Base-by-base conservation (phyloP, 441 rosid genomes). In the Eutrema salsugineum region DNA sequence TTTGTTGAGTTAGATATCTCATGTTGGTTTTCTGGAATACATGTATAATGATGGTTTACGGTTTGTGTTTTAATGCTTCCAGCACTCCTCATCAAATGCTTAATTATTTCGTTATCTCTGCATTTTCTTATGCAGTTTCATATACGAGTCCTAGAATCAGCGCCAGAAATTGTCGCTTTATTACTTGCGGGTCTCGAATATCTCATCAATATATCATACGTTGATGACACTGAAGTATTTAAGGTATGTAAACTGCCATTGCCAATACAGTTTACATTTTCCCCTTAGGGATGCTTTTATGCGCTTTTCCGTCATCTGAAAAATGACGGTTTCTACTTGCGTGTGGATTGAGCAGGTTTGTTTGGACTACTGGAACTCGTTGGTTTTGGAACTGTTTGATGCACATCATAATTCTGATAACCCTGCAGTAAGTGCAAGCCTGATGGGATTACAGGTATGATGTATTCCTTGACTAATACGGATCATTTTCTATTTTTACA, bases 191-290 rank as follows among this genome's bases (percentile, higher is more conserved):
- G 99, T 79, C 98, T 94, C 49, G 99, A 94, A 57, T 96, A 96
- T 84, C 86, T 96, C 48, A 88, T 92, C 66, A 89, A 79, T 73
- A 90, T 94, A 54, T 96, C 99, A 46, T 96, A 92, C 79, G 99
- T 92, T 48, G 99, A 96, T 82, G 99, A 96, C 83, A 96, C 99
- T 5, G 99, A 96, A 78, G 99, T 96, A 69, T 96, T 96, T 71
- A 96, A 96, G 99, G 99, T 96, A 69, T 59, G 40, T 60, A 12
- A 15, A 56, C 20, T 72, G 42, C 11, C 11, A 10, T 55, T 75
- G 20, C 35, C 55, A 43, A 57, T 43, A 15, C 56, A 28, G 30
- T 38, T 75, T 12, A 27, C 15, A 16, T 27, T 14, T 66, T 50
- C 32, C 30, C 11, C 32, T 44, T 57, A 36, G 36, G 60, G 38